phyloP scores from a whole-genome alignment of 2,329 filamentous ascomycete species.

The Emericellopsis cladophorae region DNA sequence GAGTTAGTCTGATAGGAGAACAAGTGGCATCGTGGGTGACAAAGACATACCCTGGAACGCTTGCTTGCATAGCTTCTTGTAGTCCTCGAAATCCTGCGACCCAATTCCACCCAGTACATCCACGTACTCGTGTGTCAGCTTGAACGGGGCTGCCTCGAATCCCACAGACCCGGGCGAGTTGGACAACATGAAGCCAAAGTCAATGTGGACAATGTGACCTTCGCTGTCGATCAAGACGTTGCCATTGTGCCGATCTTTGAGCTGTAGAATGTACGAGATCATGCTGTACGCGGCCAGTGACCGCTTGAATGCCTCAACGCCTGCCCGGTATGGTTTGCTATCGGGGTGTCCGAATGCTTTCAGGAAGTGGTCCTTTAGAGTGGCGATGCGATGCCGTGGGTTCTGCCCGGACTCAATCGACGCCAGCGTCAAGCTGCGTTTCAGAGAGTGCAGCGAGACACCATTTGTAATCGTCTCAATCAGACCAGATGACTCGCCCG shows the following conservation, averaged over 20 bases:
- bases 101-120: conserved; percentile 67
- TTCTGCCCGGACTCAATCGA: conserved; percentile 62
- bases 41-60: conserved; percentile 59
- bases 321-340: conserved; percentile 55
- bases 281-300: conserved; percentile 80
- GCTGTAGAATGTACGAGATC: conserved; percentile 70
- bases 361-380: conserved; percentile 68
- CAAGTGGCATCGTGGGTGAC: background rate
- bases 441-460: conserved; percentile 75
- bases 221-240: conserved; percentile 79
- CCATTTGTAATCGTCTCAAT: conserved; percentile 85
- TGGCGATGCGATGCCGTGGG: conserved; percentile 63
- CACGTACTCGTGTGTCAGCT: conserved; percentile 75
- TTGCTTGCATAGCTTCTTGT: conserved; percentile 69
- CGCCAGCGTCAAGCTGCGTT: conserved; percentile 67
- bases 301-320: conserved; percentile 66
- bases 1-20: conserved; percentile 5
- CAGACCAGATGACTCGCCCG: conserved; percentile 70
- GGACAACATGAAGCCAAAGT: conserved; percentile 83
- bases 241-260: conserved; percentile 79
- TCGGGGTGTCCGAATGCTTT: conserved; percentile 65
- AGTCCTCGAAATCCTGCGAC: conserved; percentile 59
- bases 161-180: conserved; percentile 76
- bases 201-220: conserved; percentile 78
- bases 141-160: conserved; percentile 79